Evolutionary conservation across 2,329 filamentous ascomycete genomes (phyloP).

Genomic region (Keithomyces neogunnii): DNA sequence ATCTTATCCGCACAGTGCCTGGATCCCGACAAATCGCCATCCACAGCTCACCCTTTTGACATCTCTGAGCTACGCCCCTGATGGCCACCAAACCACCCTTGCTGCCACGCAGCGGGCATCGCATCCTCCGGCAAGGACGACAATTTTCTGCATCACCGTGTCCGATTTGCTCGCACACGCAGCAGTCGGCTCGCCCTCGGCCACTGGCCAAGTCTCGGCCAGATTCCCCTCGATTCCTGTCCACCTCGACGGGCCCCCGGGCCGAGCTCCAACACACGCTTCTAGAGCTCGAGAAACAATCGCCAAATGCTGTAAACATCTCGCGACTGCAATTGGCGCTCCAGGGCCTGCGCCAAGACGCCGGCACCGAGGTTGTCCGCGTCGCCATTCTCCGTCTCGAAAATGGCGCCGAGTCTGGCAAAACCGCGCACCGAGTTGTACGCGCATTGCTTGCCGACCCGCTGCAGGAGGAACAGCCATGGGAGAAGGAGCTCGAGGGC

Average conservation of each 20-base stretch:
- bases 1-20: too few species aligned
- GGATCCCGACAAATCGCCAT: neutral
- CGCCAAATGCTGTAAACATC: conserved; percentile 56
- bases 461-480: conserved; percentile 50
- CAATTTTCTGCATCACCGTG: conserved; percentile 16
- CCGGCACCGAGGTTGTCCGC: conserved; percentile 49
- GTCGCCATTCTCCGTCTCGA: conserved; percentile 47
- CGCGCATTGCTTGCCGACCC: conserved; percentile 65
- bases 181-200: conserved; percentile 11
- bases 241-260: conserved; percentile 24
- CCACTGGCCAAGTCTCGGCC: conserved; percentile 11
- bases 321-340: conserved; percentile 64
- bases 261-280: conserved; percentile 52
- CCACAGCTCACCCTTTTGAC: neutral
- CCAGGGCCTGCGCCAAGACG: conserved; percentile 48
- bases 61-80: conserved; percentile 2
- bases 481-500: conserved; percentile 55
- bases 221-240: conserved; percentile 18
- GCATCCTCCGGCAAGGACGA: conserved; percentile 13
- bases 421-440: conserved; percentile 55
- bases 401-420: conserved; percentile 27
- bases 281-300: conserved; percentile 50
- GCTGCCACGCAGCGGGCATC: conserved; percentile 18
- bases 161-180: conserved; percentile 21
- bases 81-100: conserved; percentile 24